Evolutionary conservation across 805 yeast genomes (phyloP), one percentile per base, ranked within the genome.

Genomic region (Pichia nakasei): DNA sequence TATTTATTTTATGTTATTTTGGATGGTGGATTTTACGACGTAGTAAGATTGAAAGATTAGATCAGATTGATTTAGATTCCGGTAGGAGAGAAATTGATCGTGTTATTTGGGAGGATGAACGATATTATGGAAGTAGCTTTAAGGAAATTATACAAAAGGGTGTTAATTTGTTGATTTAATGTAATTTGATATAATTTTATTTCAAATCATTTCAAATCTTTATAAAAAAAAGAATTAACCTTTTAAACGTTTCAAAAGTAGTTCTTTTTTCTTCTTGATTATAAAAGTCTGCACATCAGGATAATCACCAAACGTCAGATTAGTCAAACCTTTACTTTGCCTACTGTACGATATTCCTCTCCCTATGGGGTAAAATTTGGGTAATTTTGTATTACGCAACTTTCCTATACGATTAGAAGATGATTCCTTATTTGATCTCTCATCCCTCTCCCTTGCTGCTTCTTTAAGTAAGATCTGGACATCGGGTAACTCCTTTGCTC

Each of bases 21-120:
- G 63, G 67, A 6, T 74, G 82, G 61, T 80, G 78, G 54, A 35
- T 78, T 0, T 55, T 78, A 15, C 73, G 78, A 46, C 76, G 85
- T 9, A 79, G 89, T 2, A 73, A 77, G 49, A 65, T 81, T 11
- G 84, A 78, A 42, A 72, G 85, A 40, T 63, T 85, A 38, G 89
- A 83, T 52, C 81, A 84, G 38, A 58, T 86, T 47, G 95, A 87
- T 59, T 72, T 83, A 57, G 95, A 87, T 59, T 74, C 86, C 0
- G 95, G 95, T 2, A 68, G 95, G 53, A 70, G 93, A 41, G 95
- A 86, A 58, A 77, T 81, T 64, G 96, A 87, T 61, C 67, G 87
- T 39, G 75, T 75, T 49, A 76, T 80, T 20, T 85, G 95, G 94
- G 86, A 81, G 51, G 93, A 85, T 46, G 85, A 84, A 41, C 67